Evolutionary conservation across 23 red algal genomes (phyloP), one percentile per base, ranked within the genome.

Genomic region (Agarophyton chilense): DNA sequence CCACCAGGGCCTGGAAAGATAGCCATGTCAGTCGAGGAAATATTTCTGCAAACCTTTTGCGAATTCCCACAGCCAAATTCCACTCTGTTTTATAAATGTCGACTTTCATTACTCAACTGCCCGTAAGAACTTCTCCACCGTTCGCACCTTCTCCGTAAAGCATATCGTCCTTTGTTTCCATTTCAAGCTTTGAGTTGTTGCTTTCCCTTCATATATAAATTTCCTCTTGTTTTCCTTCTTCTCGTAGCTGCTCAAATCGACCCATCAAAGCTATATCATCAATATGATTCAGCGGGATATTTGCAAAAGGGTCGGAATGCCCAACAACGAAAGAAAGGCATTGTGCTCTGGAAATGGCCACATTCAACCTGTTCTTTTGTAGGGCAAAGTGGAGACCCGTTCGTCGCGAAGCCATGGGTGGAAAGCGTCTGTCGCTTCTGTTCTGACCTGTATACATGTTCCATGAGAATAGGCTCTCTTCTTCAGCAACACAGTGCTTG

Each of bases 271-370:
- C 85, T 29, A 89, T 16, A 62, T 89, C 85, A 63, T 40, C 71
- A 47, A 89, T 17, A 28, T 77, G 73, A 60, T 46, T 89, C 33
- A 77, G 10, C 0, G 72, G 72, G 19, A 89, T 65, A 18, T 72
- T 77, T 22, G 22, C 45, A 25, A 60, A 58, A 46, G 71, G 40
- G 32, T 89, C 45, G 4, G 70, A 49, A 46, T 89, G 38, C 6
- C 88, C 94, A 45, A 89, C 76, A 34, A 96, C 88, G 29, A 96
- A 50, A 19, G 94, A 81, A 11, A 96, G 36, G 61, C 94, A 96
- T 73, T 96, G 88, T 10, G 94, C 94, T 55, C 94, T 52, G 24
- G 94, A 92, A 10, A 96, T 79, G 24, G 94, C 94, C 24, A 96
- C 94, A 49, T 96, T 96, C 42, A 96, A 72, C 12, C 94, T 46